phyloP scores from a whole-genome alignment of 305 asterid species.

The Plantago coronopus region DNA sequence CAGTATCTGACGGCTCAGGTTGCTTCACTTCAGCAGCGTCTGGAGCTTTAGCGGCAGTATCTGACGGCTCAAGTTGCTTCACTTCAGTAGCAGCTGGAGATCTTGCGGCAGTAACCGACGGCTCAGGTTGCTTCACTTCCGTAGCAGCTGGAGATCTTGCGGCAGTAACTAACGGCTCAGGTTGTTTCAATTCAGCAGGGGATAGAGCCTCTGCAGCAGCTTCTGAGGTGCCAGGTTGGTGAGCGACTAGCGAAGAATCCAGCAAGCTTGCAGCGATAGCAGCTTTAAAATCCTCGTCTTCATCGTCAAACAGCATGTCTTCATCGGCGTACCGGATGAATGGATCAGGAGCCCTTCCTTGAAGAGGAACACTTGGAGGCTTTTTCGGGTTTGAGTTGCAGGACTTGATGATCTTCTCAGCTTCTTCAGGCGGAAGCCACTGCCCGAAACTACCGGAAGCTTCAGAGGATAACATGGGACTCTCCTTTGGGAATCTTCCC shows the following conservation, averaged over 20 bases:
- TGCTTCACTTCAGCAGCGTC: conserved; percentile 12
- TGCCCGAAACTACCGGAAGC: conserved; percentile 79
- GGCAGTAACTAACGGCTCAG: conserved; percentile 31
- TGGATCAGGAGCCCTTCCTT: conserved; percentile 25
- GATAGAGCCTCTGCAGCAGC: no score
- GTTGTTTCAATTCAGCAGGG: no score
- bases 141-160: conserved; percentile 19
- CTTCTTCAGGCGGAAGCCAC: conserved; percentile 89
- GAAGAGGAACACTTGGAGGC: conserved; percentile 22
- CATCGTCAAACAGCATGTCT: conserved; percentile 38
- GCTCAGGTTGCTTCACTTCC: conserved; percentile 19
- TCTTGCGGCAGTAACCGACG: conserved; percentile 32
- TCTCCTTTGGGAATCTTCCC: conserved; percentile 83
- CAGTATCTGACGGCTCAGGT: conserved; percentile 31
- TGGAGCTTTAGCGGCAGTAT: conserved; percentile 28
- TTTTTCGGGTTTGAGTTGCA: conserved; percentile 44
- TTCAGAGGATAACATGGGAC: conserved; percentile 67
- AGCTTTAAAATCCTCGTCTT: conserved; percentile 86
- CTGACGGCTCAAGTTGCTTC: conserved; percentile 27
- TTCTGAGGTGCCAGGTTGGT: conserved; percentile 29
- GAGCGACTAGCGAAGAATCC: conserved; percentile 49
- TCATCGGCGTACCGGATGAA: conserved; percentile 26
- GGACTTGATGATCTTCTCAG: conserved; percentile 44
- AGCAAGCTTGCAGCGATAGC: conserved; percentile 91
- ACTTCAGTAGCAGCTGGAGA: conserved; percentile 7